These are phyloP conservation scores for Mediolabrus comicus DNA, from an alignment of 108 stramenopile species.

Conservation along the genomic window DNA sequence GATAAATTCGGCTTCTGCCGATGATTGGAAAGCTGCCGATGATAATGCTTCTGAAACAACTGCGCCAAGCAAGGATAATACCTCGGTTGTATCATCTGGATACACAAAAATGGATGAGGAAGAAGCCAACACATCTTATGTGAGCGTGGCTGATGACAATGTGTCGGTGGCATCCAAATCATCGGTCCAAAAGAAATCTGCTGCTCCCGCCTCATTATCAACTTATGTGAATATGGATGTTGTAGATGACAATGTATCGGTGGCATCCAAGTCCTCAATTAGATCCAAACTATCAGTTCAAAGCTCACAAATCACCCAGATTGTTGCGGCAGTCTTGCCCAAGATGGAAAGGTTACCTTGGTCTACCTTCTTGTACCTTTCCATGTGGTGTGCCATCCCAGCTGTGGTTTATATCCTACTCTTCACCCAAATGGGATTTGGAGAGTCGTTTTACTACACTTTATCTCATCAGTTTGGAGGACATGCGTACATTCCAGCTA, in stretches of 20 bases:
- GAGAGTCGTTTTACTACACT: constrained; percentile 36
- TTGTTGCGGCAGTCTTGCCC: neutral
- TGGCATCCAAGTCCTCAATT: neutral
- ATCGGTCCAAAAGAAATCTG: neutral
- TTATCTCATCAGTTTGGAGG: constrained; percentile 31
- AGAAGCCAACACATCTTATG: neutral
- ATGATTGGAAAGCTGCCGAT: neutral
- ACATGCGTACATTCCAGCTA: constrained; percentile 14
- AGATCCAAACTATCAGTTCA: neutral
- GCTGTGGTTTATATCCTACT: neutral
- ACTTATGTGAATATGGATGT: neutral
- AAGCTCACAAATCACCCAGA: neutral
- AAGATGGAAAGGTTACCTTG: neutral
- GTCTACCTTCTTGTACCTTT: neutral
- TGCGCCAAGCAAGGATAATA: neutral
- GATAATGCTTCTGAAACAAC: neutral
- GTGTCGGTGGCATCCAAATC: neutral
- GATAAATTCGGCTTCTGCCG: too few species aligned
- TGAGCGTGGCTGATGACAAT: neutral
- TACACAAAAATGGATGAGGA: neutral
- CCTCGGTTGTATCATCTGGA: neutral
- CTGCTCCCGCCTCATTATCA: neutral
- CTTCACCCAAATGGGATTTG: constrained; percentile 47
- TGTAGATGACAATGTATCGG: neutral
- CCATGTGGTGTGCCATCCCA: neutral